phyloP scores from a whole-genome alignment of 768 basidiomycete genomes.

The Boletus bicolor region DNA sequence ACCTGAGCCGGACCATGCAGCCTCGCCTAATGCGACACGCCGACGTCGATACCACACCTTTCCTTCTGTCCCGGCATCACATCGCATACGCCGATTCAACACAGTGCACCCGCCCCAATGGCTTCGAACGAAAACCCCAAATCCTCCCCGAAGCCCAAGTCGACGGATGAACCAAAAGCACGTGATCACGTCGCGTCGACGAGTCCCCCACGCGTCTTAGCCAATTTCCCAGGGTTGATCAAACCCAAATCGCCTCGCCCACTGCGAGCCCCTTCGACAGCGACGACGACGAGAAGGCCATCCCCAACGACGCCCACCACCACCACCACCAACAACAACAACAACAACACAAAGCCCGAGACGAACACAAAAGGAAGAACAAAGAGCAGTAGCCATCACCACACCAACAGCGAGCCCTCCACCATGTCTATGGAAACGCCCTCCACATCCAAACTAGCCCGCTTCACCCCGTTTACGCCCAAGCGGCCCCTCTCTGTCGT shows the following conservation, averaged over 20 bases:
- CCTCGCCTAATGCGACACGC: neutral
- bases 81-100: neutral
- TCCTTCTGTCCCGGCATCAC: neutral
- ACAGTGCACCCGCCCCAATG: conserved; percentile 2
- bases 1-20: conserved; percentile 4
- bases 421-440: conserved; percentile 15
- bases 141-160: neutral
- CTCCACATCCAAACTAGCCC: conserved; percentile 37
- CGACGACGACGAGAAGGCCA: neutral
- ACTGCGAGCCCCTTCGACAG: neutral
- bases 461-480: conserved; percentile 52
- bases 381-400: neutral
- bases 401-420: neutral
- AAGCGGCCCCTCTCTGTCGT: conserved; percentile 44
- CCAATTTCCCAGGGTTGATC: conserved; percentile 32
- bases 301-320: neutral
- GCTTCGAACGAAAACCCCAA: neutral
- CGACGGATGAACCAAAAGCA: neutral
- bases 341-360: neutral
- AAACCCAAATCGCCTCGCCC: conserved; percentile 7
- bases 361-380: neutral
- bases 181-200: conserved; percentile 30
- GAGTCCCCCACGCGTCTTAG: conserved; percentile 19
- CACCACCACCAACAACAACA: neutral
- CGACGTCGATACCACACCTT: neutral